phyloP scores from a whole-genome alignment of 108 stramenopile species.

The Cylindrotheca closterium region DNA sequence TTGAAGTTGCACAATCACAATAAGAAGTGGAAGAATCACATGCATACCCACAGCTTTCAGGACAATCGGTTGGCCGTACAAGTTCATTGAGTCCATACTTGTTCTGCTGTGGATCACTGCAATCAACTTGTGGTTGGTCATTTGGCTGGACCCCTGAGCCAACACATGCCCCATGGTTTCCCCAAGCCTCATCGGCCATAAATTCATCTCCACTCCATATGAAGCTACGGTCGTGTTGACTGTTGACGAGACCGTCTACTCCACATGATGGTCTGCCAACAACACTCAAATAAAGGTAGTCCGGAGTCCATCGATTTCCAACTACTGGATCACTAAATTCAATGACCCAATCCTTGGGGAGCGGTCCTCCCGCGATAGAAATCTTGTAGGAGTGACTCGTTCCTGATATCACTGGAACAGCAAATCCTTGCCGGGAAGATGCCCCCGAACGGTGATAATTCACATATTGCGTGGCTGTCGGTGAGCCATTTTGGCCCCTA shows the following conservation, averaged over 20 bases:
- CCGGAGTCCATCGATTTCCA: conserved; percentile 48
- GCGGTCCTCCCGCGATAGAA: conserved; percentile 35
- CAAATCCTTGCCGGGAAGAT: conserved; percentile 45
- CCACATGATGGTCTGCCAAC: conserved; percentile 43
- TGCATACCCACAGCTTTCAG: conserved; percentile 24
- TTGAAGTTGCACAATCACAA: conserved; percentile 58
- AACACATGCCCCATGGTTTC: conserved; percentile 46
- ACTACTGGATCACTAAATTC: conserved; percentile 61
- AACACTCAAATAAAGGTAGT: conserved; percentile 38
- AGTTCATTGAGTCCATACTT: conserved; percentile 14
- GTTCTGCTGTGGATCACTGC: too few relatives aligned
- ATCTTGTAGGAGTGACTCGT: conserved; percentile 36
- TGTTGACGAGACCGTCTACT: conserved; percentile 41
- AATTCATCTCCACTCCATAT: conserved; percentile 49
- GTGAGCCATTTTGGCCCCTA: too few relatives aligned
- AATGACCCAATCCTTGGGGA: conserved; percentile 56
- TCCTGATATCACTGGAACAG: conserved; percentile 42
- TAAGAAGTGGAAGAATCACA: conserved; percentile 30
- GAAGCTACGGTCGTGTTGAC: conserved; percentile 53
- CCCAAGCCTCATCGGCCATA: conserved; percentile 18
- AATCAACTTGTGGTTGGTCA: too few relatives aligned
- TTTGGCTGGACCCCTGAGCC: conserved; percentile 14
- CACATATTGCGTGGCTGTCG: conserved; percentile 29
- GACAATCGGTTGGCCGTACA: conserved; percentile 38
- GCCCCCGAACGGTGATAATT: conserved; percentile 31